A percentile compares a stretch with the other conserved stretches of the same genome.
These are phyloP conservation scores for Lablab purpureus DNA, from an alignment of 306 rosid genomes.

Conservation along the genomic window DNA sequence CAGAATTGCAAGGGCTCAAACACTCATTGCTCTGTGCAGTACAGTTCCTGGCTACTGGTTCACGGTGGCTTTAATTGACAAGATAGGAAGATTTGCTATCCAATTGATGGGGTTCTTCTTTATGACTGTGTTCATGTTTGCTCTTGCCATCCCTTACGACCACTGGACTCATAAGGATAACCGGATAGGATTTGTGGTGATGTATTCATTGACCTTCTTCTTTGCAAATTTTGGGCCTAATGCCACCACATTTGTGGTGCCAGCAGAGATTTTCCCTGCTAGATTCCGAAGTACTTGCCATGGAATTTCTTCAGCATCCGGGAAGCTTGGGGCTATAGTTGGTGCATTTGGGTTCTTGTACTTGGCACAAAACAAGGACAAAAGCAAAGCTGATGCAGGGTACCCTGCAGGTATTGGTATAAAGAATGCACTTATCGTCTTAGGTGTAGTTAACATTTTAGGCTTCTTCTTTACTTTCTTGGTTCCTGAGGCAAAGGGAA, in stretches of 20 bases:
- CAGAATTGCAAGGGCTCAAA: slow-evolving; percentile 77
- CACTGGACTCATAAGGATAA: slow-evolving; percentile 82
- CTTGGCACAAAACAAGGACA: slow-evolving; percentile 78
- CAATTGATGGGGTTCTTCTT: slow-evolving; percentile 88
- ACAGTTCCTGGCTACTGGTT: slow-evolving; percentile 90
- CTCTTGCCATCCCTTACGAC: slow-evolving; percentile 80
- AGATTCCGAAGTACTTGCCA: slow-evolving; percentile 81
- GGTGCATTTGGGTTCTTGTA: slow-evolving; percentile 90
- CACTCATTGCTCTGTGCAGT: slow-evolving; percentile 78
- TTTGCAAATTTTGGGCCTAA: slow-evolving; percentile 85
- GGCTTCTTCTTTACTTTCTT: slow-evolving; percentile 71
- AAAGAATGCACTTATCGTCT: slow-evolving; percentile 59
- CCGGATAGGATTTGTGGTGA: slow-evolving; percentile 68
- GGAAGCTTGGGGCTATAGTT: slow-evolving; percentile 82
- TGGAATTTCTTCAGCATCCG: slow-evolving; percentile 74
- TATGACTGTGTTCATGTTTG: slow-evolving; percentile 87
- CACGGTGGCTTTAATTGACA: slow-evolving; percentile 75
- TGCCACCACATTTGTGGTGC: slow-evolving; percentile 85
- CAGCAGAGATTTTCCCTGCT: slow-evolving; percentile 83
- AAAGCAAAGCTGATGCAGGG: slow-evolving; percentile 75
- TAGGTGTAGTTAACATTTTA: slow-evolving; percentile 65
- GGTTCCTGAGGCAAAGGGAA: slow-evolving; percentile 85
- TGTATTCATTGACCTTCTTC: slow-evolving; percentile 79
- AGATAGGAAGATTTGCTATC: slow-evolving; percentile 69
- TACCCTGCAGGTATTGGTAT: slow-evolving; percentile 85